A percentile compares a stretch with the other conserved stretches of the same genome.
Conservation (phyloP, 148 eudicot genomes). For the Cornus florida region DNA sequence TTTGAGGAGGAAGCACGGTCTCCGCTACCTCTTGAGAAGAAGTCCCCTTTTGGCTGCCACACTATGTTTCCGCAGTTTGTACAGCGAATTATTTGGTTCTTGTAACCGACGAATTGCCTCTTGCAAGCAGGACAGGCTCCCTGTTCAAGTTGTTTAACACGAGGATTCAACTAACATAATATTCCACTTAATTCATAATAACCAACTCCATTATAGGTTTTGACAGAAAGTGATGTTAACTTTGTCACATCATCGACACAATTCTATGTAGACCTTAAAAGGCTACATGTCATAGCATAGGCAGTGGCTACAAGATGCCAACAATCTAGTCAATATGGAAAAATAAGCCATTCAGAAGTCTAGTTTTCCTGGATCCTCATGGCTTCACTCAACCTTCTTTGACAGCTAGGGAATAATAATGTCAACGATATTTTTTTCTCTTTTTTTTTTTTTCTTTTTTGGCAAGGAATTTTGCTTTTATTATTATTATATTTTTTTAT, state of each 20-base stretch:
- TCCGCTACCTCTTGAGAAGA: slow-evolving; percentile 54
- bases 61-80: slow-evolving; percentile 74
- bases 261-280: neutral
- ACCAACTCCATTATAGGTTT: neutral
- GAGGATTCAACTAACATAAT: neutral
- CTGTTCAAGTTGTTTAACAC: slow-evolving; percentile 33
- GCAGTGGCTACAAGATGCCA: neutral
- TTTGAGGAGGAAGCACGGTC: slow-evolving; percentile 40
- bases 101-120: slow-evolving; percentile 69
- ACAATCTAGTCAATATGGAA: neutral
- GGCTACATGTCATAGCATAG: neutral
- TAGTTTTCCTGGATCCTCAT: neutral
- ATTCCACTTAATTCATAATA: neutral
- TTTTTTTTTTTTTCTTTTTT: too few relatives aligned
- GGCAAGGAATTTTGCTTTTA: too few relatives aligned
- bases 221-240: neutral
- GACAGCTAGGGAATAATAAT: neutral
- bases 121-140: slow-evolving; percentile 97
- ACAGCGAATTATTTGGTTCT: slow-evolving; percentile 66
- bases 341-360: neutral
- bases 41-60: slow-evolving; percentile 85
- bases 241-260: neutral
- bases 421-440: neutral
- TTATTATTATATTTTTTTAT: too few relatives aligned
- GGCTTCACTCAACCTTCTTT: neutral